These are phyloP conservation scores for Nidula microcarpa DNA, from an alignment of 768 basidiomycete genomes.

Conservation along the genomic window DNA sequence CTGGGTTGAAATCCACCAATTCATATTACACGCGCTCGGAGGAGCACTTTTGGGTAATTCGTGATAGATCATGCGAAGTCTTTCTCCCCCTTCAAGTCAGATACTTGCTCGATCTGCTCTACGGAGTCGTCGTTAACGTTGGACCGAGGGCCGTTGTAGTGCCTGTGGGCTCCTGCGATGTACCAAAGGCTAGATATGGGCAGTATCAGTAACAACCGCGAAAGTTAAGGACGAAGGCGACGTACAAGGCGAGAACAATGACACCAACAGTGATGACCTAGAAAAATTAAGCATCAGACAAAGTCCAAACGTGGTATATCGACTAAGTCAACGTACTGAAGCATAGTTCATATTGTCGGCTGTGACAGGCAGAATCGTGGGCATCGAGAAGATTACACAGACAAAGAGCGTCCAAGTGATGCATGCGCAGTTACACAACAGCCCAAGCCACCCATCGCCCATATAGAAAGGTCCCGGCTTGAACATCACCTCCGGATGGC, in stretches of 20 bases:
- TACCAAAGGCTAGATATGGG: constrained; percentile 43
- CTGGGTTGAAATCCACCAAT: background rate
- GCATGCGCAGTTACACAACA: constrained; percentile 59
- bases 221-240: constrained; percentile 2
- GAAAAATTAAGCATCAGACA: background rate
- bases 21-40: background rate
- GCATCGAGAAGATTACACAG: constrained; percentile 69
- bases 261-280: constrained; percentile 53
- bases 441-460: constrained; percentile 64
- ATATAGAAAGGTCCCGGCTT: constrained; percentile 86
- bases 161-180: constrained; percentile 44
- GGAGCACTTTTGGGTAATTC: background rate
- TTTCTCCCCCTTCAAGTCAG: constrained; percentile 1
- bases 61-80: background rate
- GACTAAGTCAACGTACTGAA: constrained; percentile 39
- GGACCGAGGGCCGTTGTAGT: constrained; percentile 59
- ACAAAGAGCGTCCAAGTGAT: constrained; percentile 70
- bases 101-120: constrained; percentile 1
- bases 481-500: constrained; percentile 82
- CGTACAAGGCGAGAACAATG: constrained; percentile 49
- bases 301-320: background rate
- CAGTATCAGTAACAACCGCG: background rate
- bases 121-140: constrained; percentile 35
- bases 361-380: constrained; percentile 69
- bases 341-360: constrained; percentile 76